Evolutionary conservation across 495 filamentous ascomycete genomes (phyloP).

Genomic region (Penicillium atrosanguineum): DNA sequence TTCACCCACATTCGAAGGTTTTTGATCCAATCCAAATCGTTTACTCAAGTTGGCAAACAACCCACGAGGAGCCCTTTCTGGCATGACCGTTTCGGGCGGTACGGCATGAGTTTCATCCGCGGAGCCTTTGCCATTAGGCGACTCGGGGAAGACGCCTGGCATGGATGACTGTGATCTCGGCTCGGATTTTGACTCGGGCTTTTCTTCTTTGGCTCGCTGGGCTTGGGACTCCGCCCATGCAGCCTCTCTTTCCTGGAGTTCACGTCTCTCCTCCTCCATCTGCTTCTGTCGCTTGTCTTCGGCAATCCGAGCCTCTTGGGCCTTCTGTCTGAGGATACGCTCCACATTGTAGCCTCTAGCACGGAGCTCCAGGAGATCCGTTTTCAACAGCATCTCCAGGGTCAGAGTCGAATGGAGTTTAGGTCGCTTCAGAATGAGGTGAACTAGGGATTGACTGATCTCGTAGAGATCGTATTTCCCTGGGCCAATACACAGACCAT

Average conservation of each 20-base stretch:
- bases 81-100: slow-evolving; percentile 18
- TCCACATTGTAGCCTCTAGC: slow-evolving; percentile 92
- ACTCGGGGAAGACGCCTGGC: slow-evolving; percentile 67
- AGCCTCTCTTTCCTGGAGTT: slow-evolving; percentile 61
- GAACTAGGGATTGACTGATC: slow-evolving; percentile 79
- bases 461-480: slow-evolving; percentile 76
- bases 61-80: slow-evolving; percentile 43
- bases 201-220: slow-evolving; percentile 31
- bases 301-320: slow-evolving; percentile 77
- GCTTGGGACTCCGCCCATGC: slow-evolving; percentile 42
- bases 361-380: slow-evolving; percentile 72
- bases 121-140: slow-evolving; percentile 47
- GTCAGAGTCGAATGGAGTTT: slow-evolving; percentile 81
- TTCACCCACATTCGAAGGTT: slow-evolving; percentile 23
- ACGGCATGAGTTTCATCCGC: slow-evolving; percentile 21
- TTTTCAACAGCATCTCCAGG: slow-evolving; percentile 81
- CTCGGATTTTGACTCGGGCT: slow-evolving; percentile 22
- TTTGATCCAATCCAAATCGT: slow-evolving; percentile 60
- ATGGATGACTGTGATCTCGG: slow-evolving; percentile 44
- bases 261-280: slow-evolving; percentile 68
- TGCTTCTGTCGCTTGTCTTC: slow-evolving; percentile 77
- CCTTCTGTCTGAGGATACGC: slow-evolving; percentile 80
- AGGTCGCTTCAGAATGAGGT: slow-evolving; percentile 75
- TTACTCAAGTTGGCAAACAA: slow-evolving; percentile 65
- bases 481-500: slow-evolving; percentile 58